phyloP scores from a whole-genome alignment of 148 eudicot species.

The Bassia scoparia region DNA sequence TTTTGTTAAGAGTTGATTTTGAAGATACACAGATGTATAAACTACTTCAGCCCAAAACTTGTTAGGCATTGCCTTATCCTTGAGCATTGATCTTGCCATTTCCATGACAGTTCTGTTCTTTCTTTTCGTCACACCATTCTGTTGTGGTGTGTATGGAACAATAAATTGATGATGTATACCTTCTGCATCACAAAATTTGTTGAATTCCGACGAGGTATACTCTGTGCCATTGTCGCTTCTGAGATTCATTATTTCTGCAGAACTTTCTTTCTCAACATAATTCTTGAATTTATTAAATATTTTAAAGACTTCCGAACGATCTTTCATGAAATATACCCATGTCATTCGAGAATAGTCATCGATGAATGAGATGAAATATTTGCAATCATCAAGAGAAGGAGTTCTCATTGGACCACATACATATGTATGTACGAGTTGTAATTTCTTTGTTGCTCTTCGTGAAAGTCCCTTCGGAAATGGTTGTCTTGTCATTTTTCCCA shows the following conservation, averaged over 20 bases:
- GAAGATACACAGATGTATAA: slow-evolving; percentile 12
- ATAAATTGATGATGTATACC: too few relatives aligned
- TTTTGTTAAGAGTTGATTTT: too few relatives aligned
- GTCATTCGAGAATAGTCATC: slow-evolving; percentile 26
- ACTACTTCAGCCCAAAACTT: slow-evolving; percentile 26
- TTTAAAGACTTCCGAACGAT: slow-evolving; percentile 6
- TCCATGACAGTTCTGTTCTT: slow-evolving; percentile 17
- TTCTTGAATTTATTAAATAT: slow-evolving; percentile 16
- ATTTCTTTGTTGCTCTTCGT: slow-evolving; percentile 10
- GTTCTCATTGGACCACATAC: slow-evolving; percentile 10
- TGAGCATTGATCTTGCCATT: slow-evolving; percentile 17
- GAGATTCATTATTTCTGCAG: too few relatives aligned
- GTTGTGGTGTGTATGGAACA: too few relatives aligned
- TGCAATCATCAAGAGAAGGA: background rate
- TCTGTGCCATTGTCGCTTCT: too few relatives aligned
- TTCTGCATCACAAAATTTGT: too few relatives aligned
- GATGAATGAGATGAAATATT: slow-evolving; percentile 18
- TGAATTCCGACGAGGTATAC: too few relatives aligned
- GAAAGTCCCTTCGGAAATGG: background rate
- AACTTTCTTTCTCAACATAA: too few relatives aligned
- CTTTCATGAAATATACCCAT: slow-evolving; percentile 17
- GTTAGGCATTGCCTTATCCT: slow-evolving; percentile 11
- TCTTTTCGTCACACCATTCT: slow-evolving; percentile 3
- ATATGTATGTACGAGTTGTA: slow-evolving; percentile 9
- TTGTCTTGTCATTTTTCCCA: too few relatives aligned